phyloP scores from a whole-genome alignment of 331 rosid genomes.

The Acacia pycnantha region DNA sequence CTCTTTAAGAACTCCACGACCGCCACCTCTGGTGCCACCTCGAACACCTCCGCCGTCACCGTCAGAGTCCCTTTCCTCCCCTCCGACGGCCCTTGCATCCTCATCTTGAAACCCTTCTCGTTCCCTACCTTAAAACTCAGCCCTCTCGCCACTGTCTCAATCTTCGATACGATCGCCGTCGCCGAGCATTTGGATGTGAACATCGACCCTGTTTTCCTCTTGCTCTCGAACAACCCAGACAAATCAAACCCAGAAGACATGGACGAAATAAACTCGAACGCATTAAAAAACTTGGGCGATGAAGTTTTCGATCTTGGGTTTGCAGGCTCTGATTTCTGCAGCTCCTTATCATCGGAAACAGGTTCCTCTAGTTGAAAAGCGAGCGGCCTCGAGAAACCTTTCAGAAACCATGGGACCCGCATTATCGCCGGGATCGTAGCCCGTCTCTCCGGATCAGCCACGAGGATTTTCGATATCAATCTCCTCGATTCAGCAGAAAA shows the following conservation, averaged over 20 bases:
- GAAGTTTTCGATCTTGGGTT: background rate
- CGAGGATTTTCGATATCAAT: conserved; percentile 50
- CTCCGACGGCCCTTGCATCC: conserved; percentile 48
- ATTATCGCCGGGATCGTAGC: conserved; percentile 57
- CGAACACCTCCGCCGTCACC: conserved; percentile 66
- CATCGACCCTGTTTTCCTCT: conserved; percentile 47
- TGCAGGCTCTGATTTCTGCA: background rate
- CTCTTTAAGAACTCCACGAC: conserved; percentile 66
- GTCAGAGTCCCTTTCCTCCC: conserved; percentile 66
- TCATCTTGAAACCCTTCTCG: conserved; percentile 53
- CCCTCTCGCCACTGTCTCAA: conserved; percentile 55
- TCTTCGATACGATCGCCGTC: conserved; percentile 45
- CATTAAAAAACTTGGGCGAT: conserved; percentile 68
- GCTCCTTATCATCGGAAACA: background rate
- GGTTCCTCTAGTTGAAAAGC: conserved; percentile 28
- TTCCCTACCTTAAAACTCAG: conserved; percentile 50
- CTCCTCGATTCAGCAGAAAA: conserved; percentile 58
- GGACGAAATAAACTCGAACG: conserved; percentile 68
- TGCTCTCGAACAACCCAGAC: conserved; percentile 64
- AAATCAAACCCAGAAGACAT: conserved; percentile 85
- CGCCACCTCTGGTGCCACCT: conserved; percentile 72
- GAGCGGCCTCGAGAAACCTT: conserved; percentile 34
- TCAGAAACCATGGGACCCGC: conserved; percentile 65
- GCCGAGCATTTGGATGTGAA: conserved; percentile 67
- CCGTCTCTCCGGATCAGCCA: conserved; percentile 55